phyloP scores from a whole-genome alignment of 805 yeast genomes.

The Yarrowia osloensis region DNA sequence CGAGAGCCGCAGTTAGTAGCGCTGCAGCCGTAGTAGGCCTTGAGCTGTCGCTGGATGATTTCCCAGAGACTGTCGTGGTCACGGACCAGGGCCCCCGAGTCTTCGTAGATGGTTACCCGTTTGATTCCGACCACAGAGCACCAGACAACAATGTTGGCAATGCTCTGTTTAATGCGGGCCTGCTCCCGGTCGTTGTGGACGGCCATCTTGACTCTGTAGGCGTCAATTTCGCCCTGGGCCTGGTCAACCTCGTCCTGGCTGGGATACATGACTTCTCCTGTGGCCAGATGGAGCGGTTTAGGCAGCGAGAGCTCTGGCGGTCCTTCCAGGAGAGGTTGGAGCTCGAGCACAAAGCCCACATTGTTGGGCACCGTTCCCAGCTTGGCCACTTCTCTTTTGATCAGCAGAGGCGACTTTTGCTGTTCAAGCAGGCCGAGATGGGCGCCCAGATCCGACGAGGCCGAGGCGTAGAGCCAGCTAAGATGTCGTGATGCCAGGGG shows the following conservation, averaged over 20 bases:
- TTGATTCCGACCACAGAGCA: conserved; percentile 21
- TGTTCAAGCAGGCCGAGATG: conserved; percentile 13
- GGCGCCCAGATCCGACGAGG: not conserved
- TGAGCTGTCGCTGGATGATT: conserved; percentile 17
- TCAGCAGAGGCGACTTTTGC: conserved; percentile 9
- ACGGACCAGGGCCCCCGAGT: conserved; percentile 12
- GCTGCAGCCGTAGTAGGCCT: conserved; percentile 16
- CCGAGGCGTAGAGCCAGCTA: conserved; percentile 22
- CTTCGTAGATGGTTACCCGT: conserved; percentile 28
- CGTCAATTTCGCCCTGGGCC: conserved; percentile 15
- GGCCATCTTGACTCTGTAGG: conserved; percentile 14
- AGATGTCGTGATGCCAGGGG: conserved; percentile 2
- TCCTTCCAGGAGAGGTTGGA: conserved; percentile 10
- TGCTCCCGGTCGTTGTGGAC: conserved; percentile 30
- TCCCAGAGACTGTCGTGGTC: conserved; percentile 22
- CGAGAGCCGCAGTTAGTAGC: conserved; percentile 14
- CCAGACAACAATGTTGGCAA: conserved; percentile 31
- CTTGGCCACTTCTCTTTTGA: conserved; percentile 12
- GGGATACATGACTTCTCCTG: conserved; percentile 29
- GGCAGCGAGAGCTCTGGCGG: conserved; percentile 11
- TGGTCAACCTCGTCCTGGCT: conserved; percentile 15
- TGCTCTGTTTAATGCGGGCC: conserved; percentile 23
- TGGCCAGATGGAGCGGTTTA: not conserved
- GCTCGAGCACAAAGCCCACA: conserved; percentile 11
- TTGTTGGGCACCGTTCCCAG: conserved; percentile 12